Evolutionary conservation across 2,329 filamentous ascomycete genomes (phyloP).

Genomic region (Fusarium nisikadoi): DNA sequence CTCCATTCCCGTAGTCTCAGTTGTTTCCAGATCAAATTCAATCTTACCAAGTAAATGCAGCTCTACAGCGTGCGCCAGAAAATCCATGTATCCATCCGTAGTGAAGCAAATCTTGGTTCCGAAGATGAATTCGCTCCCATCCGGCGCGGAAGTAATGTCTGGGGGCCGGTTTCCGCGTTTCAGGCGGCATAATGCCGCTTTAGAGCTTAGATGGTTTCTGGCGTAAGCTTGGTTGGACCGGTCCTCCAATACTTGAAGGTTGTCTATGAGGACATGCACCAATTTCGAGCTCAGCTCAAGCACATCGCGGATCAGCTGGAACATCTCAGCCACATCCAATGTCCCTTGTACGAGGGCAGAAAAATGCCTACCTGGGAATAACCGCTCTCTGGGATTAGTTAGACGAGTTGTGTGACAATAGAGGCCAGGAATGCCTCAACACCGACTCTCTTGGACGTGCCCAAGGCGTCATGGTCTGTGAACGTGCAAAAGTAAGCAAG

Average conservation of each 20-base stretch:
- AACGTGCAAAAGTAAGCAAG: not conserved
- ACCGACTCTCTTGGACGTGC: rapidly evolving
- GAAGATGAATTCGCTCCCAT: not conserved
- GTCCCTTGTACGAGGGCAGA: not conserved
- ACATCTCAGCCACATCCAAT: not conserved
- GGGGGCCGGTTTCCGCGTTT: rapidly evolving
- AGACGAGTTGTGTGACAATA: not conserved
- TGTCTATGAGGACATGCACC: not conserved
- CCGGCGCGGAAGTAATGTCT: rapidly evolving
- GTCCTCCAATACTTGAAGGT: not conserved
- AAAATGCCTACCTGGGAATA: not conserved
- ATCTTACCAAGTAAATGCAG: not conserved
- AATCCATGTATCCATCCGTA: not conserved
- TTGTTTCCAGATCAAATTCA: not conserved
- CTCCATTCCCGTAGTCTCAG: not conserved
- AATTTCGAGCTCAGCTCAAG: not conserved
- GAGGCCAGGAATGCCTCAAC: not conserved
- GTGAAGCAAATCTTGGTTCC: not conserved
- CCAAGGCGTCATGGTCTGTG: not conserved
- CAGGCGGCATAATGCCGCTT: not conserved
- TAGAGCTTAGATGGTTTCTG: not conserved
- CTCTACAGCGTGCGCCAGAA: not conserved
- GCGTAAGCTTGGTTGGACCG: not conserved
- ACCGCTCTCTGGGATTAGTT: not conserved
- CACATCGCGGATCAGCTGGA: not conserved